A percentile compares a stretch with the other conserved stretches of the same genome.
Evolutionary conservation across 495 filamentous ascomycete species (phyloP).

Genomic region (Podospora bellae-mahoneyi): DNA sequence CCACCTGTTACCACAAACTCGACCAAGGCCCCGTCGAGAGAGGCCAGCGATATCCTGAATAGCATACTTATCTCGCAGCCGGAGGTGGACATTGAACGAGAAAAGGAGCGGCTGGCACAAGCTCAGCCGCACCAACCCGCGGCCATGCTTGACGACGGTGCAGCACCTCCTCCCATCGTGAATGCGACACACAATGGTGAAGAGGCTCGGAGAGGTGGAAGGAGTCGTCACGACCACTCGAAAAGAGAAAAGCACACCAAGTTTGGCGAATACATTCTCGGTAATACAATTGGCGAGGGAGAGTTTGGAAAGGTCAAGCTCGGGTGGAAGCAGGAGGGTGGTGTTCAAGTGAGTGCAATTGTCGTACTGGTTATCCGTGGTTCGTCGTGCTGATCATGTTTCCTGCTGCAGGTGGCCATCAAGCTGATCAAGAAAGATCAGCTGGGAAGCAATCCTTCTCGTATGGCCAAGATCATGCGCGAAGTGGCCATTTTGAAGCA

Average conservation of each 20-base stretch:
- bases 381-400: constrained; percentile 1
- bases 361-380: not conserved
- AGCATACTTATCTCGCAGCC: constrained; percentile 76
- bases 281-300: constrained; percentile 95
- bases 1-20: constrained; percentile 32
- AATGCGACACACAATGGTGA: constrained; percentile 57
- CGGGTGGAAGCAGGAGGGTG: constrained; percentile 97
- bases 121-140: constrained; percentile 51
- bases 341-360: constrained; percentile 59
- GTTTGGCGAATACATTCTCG: constrained; percentile 92
- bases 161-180: constrained; percentile 54
- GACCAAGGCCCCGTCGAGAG: constrained; percentile 53
- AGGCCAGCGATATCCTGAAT: constrained; percentile 71
- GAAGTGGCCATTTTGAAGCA: constrained; percentile 89
- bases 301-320: constrained; percentile 99
- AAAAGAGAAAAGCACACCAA: constrained; percentile 70
- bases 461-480: constrained; percentile 93
- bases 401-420: constrained; percentile 74
- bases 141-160: constrained; percentile 43
- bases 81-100: constrained; percentile 71
- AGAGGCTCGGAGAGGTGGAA: constrained; percentile 55
- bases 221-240: constrained; percentile 76
- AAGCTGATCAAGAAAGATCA: constrained; percentile 93
- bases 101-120: constrained; percentile 66
- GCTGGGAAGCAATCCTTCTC: constrained; percentile 77